phyloP scores from a whole-genome alignment of 1,284 basidiomycete genomes.

The Ganoderma sinense region DNA sequence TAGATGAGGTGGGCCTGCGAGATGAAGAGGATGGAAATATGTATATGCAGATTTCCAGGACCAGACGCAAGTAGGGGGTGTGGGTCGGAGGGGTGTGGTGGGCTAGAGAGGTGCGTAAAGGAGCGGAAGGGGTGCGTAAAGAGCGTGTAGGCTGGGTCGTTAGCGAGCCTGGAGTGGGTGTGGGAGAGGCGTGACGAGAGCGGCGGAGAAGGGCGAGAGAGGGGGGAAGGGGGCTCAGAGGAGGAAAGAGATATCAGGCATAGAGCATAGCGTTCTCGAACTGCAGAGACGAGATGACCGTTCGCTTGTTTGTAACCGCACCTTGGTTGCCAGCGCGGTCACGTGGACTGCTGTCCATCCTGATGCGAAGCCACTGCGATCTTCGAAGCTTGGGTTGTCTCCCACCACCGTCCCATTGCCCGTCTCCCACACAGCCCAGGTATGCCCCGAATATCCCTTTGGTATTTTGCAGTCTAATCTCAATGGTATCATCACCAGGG shows the following conservation, averaged over 20 bases:
- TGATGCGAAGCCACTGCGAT: neutral
- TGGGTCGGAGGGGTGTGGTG: constrained; percentile 10
- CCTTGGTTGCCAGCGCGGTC: constrained; percentile 29
- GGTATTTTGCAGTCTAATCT: neutral
- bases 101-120: constrained; percentile 8
- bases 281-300: neutral
- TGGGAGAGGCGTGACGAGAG: neutral
- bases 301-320: neutral
- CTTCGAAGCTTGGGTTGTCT: neutral
- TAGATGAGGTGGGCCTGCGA: constrained; percentile 10
- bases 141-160: constrained; percentile 15
- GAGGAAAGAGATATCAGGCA: constrained; percentile 3
- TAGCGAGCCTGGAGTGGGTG: constrained; percentile 10
- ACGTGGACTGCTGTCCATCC: constrained; percentile 21
- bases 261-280: neutral
- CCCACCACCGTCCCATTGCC: neutral
- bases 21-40: constrained; percentile 10
- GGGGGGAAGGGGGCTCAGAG: too few species aligned
- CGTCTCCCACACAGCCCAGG: neutral
- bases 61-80: constrained; percentile 4
- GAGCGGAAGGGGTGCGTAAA: constrained; percentile 19
- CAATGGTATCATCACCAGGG: neutral
- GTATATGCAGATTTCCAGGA: constrained; percentile 3
- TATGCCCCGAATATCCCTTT: neutral
- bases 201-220: neutral